These are phyloP conservation scores for Fusarium sacchari DNA, from an alignment of 2,329 filamentous ascomycete species.

Conservation along the genomic window DNA sequence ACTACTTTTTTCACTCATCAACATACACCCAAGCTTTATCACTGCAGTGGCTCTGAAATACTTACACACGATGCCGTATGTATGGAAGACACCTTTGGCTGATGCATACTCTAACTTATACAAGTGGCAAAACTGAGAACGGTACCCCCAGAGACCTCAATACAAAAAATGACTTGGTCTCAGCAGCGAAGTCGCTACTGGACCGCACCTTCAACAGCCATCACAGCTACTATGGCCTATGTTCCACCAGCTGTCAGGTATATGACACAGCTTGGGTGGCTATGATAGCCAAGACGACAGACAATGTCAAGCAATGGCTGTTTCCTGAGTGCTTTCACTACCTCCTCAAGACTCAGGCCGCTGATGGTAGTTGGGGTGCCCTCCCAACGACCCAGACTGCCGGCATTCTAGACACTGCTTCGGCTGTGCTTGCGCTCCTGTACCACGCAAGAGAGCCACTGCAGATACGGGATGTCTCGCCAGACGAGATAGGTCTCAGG, in stretches of 20 bases:
- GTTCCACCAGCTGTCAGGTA: neutral
- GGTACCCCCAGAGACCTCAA: accelerated
- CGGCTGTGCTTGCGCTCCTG: neutral
- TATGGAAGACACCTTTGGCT: accelerated
- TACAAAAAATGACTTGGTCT: neutral
- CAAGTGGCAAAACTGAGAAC: accelerated
- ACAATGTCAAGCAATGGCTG: neutral
- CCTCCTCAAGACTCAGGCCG: neutral
- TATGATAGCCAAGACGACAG: neutral
- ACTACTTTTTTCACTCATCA: neutral
- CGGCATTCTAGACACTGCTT: neutral
- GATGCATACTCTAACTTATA: accelerated
- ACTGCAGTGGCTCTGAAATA: accelerated
- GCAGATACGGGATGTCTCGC: neutral
- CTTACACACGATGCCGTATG: neutral
- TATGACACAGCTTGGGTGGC: conserved; percentile 10
- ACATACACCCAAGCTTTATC: neutral
- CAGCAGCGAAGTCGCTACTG: neutral
- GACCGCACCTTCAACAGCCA: neutral
- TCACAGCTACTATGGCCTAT: neutral
- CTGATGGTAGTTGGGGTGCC: neutral
- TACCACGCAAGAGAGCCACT: neutral
- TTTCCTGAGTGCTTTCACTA: neutral
- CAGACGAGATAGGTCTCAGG: neutral
- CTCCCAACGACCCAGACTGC: neutral